A percentile compares a stretch with the other conserved stretches of the same genome.
These are phyloP conservation scores for Mollisiaceae sp. DNA, from an alignment of 2,329 filamentous ascomycete genomes.

Conservation along the genomic window DNA sequence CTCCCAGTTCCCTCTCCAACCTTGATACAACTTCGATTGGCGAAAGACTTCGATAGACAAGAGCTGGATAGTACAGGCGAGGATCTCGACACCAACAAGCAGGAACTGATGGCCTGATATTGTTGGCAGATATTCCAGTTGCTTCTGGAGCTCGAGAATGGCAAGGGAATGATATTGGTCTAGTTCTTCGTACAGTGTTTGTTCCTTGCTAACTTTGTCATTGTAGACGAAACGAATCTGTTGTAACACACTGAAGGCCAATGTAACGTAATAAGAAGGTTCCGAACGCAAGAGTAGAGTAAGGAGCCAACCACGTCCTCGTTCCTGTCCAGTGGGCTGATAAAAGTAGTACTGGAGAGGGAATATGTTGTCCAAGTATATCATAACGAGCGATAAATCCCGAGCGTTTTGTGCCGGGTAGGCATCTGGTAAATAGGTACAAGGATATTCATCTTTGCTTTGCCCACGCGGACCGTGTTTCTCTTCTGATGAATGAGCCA, in stretches of 20 bases:
- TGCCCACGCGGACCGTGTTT: neutral
- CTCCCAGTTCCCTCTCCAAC: constrained; percentile 25
- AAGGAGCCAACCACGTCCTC: constrained; percentile 26
- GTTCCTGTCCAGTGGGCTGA: constrained; percentile 35
- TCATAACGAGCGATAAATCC: constrained; percentile 14
- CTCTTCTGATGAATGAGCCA: neutral
- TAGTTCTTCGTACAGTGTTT: constrained; percentile 5
- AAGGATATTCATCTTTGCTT: constrained; percentile 13
- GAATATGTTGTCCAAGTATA: constrained; percentile 24
- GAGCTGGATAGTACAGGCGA: constrained; percentile 20
- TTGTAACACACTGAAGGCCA: constrained; percentile 12
- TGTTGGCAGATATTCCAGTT: constrained; percentile 16
- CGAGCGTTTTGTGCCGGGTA: constrained; percentile 18
- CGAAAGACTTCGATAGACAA: constrained; percentile 20
- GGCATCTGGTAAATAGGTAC: constrained; percentile 8
- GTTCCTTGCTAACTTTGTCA: constrained; percentile 2
- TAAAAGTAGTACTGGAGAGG: constrained; percentile 26
- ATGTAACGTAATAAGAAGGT: constrained; percentile 18
- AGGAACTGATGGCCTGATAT: constrained; percentile 13
- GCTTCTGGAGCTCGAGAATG: constrained; percentile 15
- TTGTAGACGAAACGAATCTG: constrained; percentile 9
- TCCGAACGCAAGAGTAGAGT: constrained; percentile 15
- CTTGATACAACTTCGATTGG: constrained; percentile 10
- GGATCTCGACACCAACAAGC: constrained; percentile 18
- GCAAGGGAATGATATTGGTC: constrained; percentile 19